Evolutionary conservation across 148 eudicot genomes (phyloP), one percentile per base, ranked within the genome.

Genomic region (Chenopodium berlandieri): DNA sequence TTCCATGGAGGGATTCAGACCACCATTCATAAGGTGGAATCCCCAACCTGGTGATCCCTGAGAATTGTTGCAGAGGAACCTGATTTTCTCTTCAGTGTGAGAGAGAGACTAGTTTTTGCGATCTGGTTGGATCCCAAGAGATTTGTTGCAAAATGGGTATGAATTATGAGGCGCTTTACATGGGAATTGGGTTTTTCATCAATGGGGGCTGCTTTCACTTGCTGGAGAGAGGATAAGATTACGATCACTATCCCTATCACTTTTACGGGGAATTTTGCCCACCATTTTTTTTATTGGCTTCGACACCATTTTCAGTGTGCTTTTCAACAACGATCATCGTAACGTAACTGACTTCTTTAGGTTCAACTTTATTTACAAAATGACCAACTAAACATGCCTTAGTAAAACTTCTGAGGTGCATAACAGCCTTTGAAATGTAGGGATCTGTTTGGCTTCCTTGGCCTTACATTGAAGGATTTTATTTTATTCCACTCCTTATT

Each of bases 1-100:
- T 85, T 7, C 99, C 99, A 73, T 94, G 99, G 80, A 95, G 90
- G 0, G 97, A 88, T 76, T 95, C 99, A 23, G 99, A 95, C 99
- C 99, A 95, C 97, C 97, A 95, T 70, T 94, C 84, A 81, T 91
- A 95, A 1, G 91, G 75, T 0, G 99, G 97, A 37, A 95, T 84
- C 13, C 91, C 92, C 44, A 95, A 81, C 16, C 88, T 77, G n/a
- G 92, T 87, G 4, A 93, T 75, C 67, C 85, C 86, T 27, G 92
- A 63, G 81, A 89, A 90, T 89, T 95, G 90, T 91, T 85, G 83
- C 84, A 88, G 9, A 95, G 91, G 79, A 86, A 91, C 3, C 71
- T 75, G 86, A 90, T 89, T 76, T 95, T 95, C 31, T 93, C 97
- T 0, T 84, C 71, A 65, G 88, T 30, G 95, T 88, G 52, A 95